Base-by-base conservation (phyloP, 164 flowering plant species). In the Annona squamosa region DNA sequence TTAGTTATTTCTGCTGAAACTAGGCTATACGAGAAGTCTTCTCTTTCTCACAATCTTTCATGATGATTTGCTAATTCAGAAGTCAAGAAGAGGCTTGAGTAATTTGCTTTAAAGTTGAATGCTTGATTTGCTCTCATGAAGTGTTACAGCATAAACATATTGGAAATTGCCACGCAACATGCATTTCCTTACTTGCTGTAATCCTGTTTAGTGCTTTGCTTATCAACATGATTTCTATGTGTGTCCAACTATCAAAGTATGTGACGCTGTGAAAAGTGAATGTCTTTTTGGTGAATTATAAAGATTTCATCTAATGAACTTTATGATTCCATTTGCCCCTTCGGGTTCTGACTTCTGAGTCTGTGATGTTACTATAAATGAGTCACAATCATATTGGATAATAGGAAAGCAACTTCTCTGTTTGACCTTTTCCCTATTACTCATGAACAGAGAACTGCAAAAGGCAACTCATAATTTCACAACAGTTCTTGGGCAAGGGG, bases 401-500 rank as follows among this genome's bases (percentile, higher is more conserved):
- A 26, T 26, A 26, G 37, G 37, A 26, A 26, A 26, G 10, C 48
- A 37, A 69, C 45, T 13, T 37, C 9, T 63, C 61, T 46, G 42
- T 37, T 17, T 77, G 57, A 73, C 61, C 74, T 18, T 68, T 42
- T 48, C 46, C 67, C 41, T 63, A 52, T 71, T 65, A 43, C 71
- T 67, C 67, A 41, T 72, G 48, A 57, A 66, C 88, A 96, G 99
- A 83, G 99, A 96, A 75, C 81, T 96, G 76, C 99, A 96, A 71
- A 96, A 89, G 77, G 99, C 95, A 74, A 96, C 99, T 7, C 79
- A 68, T 73, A 96, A 93, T 78, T 96, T 96, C 76, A 96, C 98
- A 47, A 88, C 97, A 64, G 64, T 85, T 65, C 89, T 96, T 69
- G 98, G 99, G 6, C 90, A 90, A 79, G 99, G 99, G 65, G 95